A percentile compares a stretch with the other conserved stretches of the same genome.
Conservation (phyloP, 1,139 yeast species). For the Suzukiozyma palmioleophila region DNA sequence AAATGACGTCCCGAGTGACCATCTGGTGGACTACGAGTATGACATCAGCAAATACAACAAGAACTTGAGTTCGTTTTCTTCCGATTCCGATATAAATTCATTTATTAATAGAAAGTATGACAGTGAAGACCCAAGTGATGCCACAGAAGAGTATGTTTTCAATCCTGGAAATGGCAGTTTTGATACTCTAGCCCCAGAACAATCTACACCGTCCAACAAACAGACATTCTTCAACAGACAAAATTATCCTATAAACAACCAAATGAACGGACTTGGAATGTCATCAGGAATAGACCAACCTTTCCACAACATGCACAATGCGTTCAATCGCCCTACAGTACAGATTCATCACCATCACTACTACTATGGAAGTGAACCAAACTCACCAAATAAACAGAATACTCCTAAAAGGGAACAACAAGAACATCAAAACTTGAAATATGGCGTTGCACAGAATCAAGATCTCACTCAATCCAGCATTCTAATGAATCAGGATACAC, state of each 20-base stretch:
- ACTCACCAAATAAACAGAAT: background rate
- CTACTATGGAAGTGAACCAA: slow-evolving; percentile 15
- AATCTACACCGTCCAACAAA: background rate
- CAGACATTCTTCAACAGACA: background rate
- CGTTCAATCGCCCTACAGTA: slow-evolving; percentile 12
- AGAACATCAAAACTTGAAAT: no score
- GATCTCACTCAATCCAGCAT: no score
- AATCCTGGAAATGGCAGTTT: slow-evolving; percentile 14
- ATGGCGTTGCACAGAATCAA: no score
- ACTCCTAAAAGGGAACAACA: slow-evolving; percentile 1
- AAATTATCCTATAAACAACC: background rate
- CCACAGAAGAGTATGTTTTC: slow-evolving; percentile 18
- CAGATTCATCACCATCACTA: slow-evolving; percentile 47
- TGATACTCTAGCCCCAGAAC: slow-evolving; percentile 1
- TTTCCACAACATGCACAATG: background rate
- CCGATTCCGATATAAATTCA: slow-evolving; percentile 16
- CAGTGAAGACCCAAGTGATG: slow-evolving; percentile 7
- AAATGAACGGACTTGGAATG: background rate
- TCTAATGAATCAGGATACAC: no score
- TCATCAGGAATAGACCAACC: background rate
- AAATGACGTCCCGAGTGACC: background rate
- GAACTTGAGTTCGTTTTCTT: slow-evolving; percentile 17
- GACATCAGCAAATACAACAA: slow-evolving; percentile 14
- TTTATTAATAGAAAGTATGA: slow-evolving; percentile 9
- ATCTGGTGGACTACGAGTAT: slow-evolving; percentile 18